phyloP scores from a whole-genome alignment of 495 filamentous ascomycete genomes.

The Penicillium fimorum region DNA sequence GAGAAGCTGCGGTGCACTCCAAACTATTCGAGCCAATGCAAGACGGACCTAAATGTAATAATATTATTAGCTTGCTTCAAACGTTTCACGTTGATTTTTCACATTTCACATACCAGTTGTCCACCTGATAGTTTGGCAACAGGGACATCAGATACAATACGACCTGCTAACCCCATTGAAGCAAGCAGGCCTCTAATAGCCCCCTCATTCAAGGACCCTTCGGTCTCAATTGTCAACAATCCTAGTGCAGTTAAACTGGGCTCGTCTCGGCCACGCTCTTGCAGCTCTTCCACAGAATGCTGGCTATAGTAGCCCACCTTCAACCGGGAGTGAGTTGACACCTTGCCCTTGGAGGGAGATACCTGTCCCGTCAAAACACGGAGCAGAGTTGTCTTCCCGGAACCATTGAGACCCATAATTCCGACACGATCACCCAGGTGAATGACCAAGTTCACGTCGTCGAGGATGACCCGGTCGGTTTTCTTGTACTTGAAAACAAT shows the following conservation, averaged over 20 bases:
- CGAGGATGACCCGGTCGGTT: constrained; percentile 40
- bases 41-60: constrained; percentile 55
- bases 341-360: constrained; percentile 49
- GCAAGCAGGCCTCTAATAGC: constrained; percentile 60
- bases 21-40: constrained; percentile 67
- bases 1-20: constrained; percentile 66
- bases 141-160: constrained; percentile 66
- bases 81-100: neutral
- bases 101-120: constrained; percentile 50
- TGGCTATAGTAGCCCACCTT: constrained; percentile 75
- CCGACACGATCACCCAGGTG: constrained; percentile 69
- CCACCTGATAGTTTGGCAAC: constrained; percentile 69
- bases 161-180: constrained; percentile 63
- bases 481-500: constrained; percentile 58
- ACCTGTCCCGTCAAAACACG: constrained; percentile 50
- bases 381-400: constrained; percentile 71
- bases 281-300: constrained; percentile 67
- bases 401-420: constrained; percentile 71
- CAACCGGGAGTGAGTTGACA: constrained; percentile 62
- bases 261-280: constrained; percentile 42
- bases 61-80: neutral
- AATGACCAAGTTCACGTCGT: constrained; percentile 62
- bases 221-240: constrained; percentile 50
- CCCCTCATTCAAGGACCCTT: constrained; percentile 56
- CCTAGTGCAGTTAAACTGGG: constrained; percentile 60